These are phyloP conservation scores for Crucibulum laeve DNA, from an alignment of 768 basidiomycete genomes.

Conservation along the genomic window DNA sequence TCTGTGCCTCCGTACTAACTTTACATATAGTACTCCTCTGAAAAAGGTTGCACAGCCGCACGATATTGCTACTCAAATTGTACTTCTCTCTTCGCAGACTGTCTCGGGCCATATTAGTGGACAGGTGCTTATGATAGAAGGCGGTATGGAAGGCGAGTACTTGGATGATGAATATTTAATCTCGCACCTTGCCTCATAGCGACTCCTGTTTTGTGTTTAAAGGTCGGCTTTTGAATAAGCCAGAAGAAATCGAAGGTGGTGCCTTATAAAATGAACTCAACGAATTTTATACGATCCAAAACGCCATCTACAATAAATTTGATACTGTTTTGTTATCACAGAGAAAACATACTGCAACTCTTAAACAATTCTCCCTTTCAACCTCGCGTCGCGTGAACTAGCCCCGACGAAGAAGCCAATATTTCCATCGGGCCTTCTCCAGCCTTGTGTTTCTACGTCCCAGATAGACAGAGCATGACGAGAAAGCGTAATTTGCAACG, in stretches of 20 bases:
- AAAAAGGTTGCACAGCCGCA: constrained; percentile 60
- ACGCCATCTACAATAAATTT: no score
- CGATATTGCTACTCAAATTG: constrained; percentile 66
- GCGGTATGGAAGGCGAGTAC: constrained; percentile 70
- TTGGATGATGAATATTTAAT: constrained; percentile 2
- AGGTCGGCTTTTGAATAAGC: constrained; percentile 28
- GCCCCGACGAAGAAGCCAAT: constrained; percentile 63
- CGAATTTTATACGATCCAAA: neutral
- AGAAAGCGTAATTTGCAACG: constrained; percentile 54
- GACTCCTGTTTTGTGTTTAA: neutral
- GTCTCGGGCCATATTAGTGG: constrained; percentile 72
- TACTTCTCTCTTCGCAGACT: constrained; percentile 51
- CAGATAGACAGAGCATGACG: constrained; percentile 72
- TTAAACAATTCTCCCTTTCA: constrained; percentile 42
- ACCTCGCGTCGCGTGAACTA: constrained; percentile 59
- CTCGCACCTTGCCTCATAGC: neutral
- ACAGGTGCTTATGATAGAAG: constrained; percentile 65
- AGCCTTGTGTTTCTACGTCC: constrained; percentile 72
- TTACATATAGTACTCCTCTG: constrained; percentile 52
- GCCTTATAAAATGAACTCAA: neutral
- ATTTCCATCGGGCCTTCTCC: constrained; percentile 63
- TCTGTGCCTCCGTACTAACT: neutral
- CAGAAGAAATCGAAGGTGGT: constrained; percentile 14
- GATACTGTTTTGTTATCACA: no score
- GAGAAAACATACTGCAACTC: no score